Conservation (phyloP, 495 filamentous ascomycete species). For the Talaromyces liani region DNA sequence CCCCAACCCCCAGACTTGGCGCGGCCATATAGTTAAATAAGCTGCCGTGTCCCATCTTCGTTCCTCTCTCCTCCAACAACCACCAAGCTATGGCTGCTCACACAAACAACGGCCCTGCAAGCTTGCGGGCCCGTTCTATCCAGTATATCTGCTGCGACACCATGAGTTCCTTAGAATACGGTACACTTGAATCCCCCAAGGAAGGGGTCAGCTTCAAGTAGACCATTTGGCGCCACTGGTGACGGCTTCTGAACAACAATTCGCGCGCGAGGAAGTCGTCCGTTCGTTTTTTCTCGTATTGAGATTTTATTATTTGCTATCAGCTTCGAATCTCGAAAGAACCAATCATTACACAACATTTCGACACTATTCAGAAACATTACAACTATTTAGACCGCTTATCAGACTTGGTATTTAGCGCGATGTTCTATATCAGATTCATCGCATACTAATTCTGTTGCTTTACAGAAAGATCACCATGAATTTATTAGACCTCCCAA, state of each 20-base stretch:
- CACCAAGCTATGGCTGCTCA: slow-evolving; percentile 24
- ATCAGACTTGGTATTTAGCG: not conserved
- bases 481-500: slow-evolving; percentile 45
- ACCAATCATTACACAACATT: not conserved
- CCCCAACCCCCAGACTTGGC: not conserved
- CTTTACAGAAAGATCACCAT: slow-evolving; percentile 21
- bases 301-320: not conserved
- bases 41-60: not conserved
- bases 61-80: slow-evolving; percentile 9
- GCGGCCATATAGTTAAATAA: not conserved
- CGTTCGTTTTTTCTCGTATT: not conserved
- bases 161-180: slow-evolving; percentile 10
- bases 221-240: slow-evolving; percentile 9
- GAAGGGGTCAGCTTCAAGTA: slow-evolving; percentile 57
- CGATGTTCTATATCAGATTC: not conserved
- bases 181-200: slow-evolving; percentile 58
- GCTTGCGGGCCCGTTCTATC: slow-evolving; percentile 17
- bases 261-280: not conserved
- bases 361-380: not conserved
- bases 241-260: slow-evolving; percentile 11
- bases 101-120: slow-evolving; percentile 16
- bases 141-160: not conserved
- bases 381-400: not conserved
- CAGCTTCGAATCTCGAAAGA: not conserved
- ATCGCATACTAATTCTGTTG: not conserved